These are phyloP conservation scores for Orobanche coerulescens DNA, from an alignment of 257 asterid species.

Conservation along the genomic window DNA sequence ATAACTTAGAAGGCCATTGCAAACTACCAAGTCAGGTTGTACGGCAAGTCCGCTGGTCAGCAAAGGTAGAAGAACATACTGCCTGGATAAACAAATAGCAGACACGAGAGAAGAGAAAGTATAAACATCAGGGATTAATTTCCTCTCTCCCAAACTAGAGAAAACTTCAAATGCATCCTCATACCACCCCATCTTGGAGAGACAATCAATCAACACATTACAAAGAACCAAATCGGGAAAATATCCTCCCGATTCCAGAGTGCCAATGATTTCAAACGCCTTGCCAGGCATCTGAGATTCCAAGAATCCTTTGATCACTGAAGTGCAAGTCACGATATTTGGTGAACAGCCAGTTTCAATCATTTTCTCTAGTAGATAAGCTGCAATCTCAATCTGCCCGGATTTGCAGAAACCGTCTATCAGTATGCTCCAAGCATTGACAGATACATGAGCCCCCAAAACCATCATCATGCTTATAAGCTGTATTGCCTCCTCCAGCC, in stretches of 20 bases:
- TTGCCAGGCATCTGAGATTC: slow-evolving; percentile 38
- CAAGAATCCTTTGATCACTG: slow-evolving; percentile 58
- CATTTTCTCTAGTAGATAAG: slow-evolving; percentile 50
- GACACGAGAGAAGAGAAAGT: slow-evolving; percentile 57
- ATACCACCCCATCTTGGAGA: slow-evolving; percentile 63
- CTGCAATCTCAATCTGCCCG: slow-evolving; percentile 50
- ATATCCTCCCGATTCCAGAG: slow-evolving; percentile 46
- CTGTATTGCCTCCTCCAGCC: slow-evolving; percentile 50
- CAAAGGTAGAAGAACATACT: slow-evolving; percentile 52
- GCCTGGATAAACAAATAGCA: slow-evolving; percentile 44
- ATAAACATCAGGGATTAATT: slow-evolving; percentile 57
- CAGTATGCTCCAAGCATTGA: slow-evolving; percentile 52
- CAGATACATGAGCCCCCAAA: slow-evolving; percentile 47
- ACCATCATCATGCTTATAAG: slow-evolving; percentile 49
- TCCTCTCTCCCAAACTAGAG: slow-evolving; percentile 42
- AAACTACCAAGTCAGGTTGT: slow-evolving; percentile 65
- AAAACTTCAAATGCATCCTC: slow-evolving; percentile 53
- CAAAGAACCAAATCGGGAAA: slow-evolving; percentile 63
- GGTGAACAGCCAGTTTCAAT: slow-evolving; percentile 52
- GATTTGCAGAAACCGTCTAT: slow-evolving; percentile 50
- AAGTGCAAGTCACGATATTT: slow-evolving; percentile 52
- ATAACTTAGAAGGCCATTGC: slow-evolving; percentile 60
- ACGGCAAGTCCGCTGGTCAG: slow-evolving; percentile 51
- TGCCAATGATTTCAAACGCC: slow-evolving; percentile 48
- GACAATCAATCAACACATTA: slow-evolving; percentile 62